Evolutionary conservation across 148 eudicot genomes (phyloP).

Genomic region (Diospyros lotus): DNA sequence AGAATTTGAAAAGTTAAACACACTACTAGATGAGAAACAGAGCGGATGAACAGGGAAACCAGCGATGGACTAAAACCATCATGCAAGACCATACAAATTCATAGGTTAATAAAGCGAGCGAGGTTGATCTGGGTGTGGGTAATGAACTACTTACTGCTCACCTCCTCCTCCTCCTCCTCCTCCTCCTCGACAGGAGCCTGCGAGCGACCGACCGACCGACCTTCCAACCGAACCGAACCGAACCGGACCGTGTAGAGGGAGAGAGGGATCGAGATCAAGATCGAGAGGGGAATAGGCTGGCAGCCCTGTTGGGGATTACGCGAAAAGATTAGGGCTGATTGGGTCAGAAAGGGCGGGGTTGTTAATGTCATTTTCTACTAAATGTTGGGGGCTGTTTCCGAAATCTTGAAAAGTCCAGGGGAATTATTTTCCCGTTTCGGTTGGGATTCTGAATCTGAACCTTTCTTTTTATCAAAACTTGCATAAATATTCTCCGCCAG

Average conservation of each 20-base stretch:
- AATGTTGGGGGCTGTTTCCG: not conserved
- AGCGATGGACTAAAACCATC: too few species aligned
- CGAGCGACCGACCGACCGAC: not conserved
- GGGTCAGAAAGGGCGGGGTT: slow-evolving; percentile 8
- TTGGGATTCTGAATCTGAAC: too few species aligned
- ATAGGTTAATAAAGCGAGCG: not conserved
- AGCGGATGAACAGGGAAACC: too few species aligned
- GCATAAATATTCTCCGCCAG: too few species aligned
- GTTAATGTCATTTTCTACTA: not conserved
- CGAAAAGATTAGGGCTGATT: slow-evolving; percentile 17
- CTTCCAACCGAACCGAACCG: not conserved
- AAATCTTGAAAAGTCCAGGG: not conserved
- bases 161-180: too few species aligned
- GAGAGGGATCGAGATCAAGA: too few species aligned
- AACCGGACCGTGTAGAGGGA: not conserved
- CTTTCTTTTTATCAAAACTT: too few species aligned
- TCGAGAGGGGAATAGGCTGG: not conserved
- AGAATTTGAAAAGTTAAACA: too few species aligned
- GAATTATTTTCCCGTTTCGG: too few species aligned
- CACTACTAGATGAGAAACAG: too few species aligned
- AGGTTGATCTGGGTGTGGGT: not conserved
- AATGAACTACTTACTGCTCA: too few species aligned
- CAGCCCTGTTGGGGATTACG: slow-evolving; percentile 17
- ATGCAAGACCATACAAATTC: too few species aligned
- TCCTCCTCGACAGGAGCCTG: not conserved